Percentiles rank a stretch among this genome's conserved stretches.
These are phyloP conservation scores for Babesia gibsoni DNA, from an alignment of 169 alveolate species.

Conservation along the genomic window DNA sequence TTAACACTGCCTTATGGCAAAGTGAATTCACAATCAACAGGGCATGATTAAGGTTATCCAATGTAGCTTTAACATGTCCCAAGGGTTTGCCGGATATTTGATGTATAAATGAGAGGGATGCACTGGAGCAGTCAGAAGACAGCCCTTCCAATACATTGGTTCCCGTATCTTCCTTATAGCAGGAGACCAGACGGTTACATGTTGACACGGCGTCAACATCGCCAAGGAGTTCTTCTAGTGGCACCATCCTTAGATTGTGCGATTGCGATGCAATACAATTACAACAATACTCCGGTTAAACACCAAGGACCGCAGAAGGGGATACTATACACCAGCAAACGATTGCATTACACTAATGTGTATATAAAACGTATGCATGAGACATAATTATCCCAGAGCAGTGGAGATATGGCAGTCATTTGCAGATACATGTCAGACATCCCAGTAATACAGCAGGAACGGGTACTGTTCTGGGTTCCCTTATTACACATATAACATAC, in stretches of 20 bases:
- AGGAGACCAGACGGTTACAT: slow-evolving; percentile 19
- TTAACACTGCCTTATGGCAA: slow-evolving; percentile 40
- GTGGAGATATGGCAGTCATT: no score
- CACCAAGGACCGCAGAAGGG: no score
- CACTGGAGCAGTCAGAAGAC: slow-evolving; percentile 1
- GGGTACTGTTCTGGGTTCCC: no score
- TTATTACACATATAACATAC: no score
- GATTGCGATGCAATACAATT: no score
- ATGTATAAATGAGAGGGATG: slow-evolving; percentile 36
- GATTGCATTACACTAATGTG: no score
- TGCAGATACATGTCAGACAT: no score
- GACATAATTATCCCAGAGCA: no score
- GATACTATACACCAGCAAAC: no score
- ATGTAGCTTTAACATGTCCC: slow-evolving; percentile 23
- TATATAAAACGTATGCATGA: no score
- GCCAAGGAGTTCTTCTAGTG: slow-evolving; percentile 23
- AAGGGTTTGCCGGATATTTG: slow-evolving; percentile 13
- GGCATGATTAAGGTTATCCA: slow-evolving; percentile 48
- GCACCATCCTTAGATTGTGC: slow-evolving; percentile 21
- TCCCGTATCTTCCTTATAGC: slow-evolving; percentile 15
- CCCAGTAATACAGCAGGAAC: no score
- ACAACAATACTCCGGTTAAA: no score
- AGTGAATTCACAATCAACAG: slow-evolving; percentile 22
- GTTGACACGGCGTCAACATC: slow-evolving; percentile 41
- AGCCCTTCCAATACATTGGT: neutral